Evolutionary conservation across 768 basidiomycete genomes (phyloP).

Genomic region (Panaeolus papilionaceus): DNA sequence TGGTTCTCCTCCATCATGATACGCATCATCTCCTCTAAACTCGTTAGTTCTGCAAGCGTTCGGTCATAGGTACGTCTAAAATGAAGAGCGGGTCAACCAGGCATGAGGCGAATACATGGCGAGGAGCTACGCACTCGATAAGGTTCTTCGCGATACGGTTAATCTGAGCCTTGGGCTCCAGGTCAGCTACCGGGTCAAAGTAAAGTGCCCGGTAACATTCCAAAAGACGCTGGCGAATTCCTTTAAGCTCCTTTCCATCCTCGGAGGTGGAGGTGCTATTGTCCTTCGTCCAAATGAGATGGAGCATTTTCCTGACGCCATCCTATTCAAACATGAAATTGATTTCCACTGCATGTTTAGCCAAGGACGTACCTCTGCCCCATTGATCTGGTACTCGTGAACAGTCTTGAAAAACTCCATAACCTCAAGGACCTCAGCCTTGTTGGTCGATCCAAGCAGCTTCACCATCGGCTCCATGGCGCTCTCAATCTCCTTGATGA

Average conservation of each 20-base stretch:
- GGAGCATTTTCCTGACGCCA: constrained; percentile 96
- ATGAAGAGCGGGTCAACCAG: too few relatives aligned
- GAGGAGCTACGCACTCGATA: constrained; percentile 73
- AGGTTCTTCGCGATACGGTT: constrained; percentile 96
- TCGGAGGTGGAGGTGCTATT: constrained; percentile 71
- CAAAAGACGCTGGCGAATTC: constrained; percentile 83
- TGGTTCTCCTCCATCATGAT: constrained; percentile 93
- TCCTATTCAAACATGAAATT: constrained; percentile 51
- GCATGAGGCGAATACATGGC: background rate
- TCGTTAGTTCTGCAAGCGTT: constrained; percentile 93
- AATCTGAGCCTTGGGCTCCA: constrained; percentile 84
- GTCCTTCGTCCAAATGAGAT: constrained; percentile 97
- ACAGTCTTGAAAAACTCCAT: constrained; percentile 91
- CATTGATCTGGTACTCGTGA: constrained; percentile 80
- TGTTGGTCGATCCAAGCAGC: constrained; percentile 86
- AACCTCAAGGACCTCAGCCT: constrained; percentile 81
- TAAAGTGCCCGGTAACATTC: constrained; percentile 90
- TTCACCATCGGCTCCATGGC: constrained; percentile 77
- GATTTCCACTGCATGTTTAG: constrained; percentile 7
- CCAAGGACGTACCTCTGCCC: constrained; percentile 64
- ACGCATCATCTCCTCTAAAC: constrained; percentile 95
- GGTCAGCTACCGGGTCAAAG: constrained; percentile 80
- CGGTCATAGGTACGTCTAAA: constrained; percentile 87
- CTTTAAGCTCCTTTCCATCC: constrained; percentile 78
- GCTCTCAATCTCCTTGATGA: constrained; percentile 66